Evolutionary conservation across 2,329 filamentous ascomycete species (phyloP).

Genomic region (Beauveria sp.): DNA sequence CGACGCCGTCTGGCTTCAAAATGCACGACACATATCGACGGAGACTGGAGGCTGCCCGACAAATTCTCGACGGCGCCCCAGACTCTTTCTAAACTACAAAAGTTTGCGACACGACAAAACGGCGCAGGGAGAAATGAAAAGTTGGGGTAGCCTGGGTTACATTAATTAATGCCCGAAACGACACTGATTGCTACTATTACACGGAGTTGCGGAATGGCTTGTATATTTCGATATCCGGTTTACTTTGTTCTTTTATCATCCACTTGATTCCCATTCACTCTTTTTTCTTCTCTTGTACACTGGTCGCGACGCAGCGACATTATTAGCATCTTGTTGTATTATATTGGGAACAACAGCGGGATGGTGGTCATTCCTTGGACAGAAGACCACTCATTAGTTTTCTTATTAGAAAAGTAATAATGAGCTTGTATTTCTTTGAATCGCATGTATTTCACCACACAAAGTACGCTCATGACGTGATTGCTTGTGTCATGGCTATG

Average conservation of each 20-base stretch:
- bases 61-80: slow-evolving; percentile 59
- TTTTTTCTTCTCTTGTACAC: slow-evolving; percentile 1
- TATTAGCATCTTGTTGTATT: slow-evolving; percentile 1
- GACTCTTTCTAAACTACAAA: slow-evolving; percentile 10
- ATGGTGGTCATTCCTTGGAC: not conserved
- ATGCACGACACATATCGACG: slow-evolving; percentile 58
- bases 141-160: not conserved
- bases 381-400: not conserved
- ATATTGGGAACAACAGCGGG: slow-evolving; percentile 4
- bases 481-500: too few relatives aligned
- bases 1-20: slow-evolving; percentile 41
- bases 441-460: not conserved
- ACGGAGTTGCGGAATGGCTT: slow-evolving; percentile 4
- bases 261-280: not conserved
- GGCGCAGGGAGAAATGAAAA: slow-evolving; percentile 5
- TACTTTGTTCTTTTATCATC: slow-evolving; percentile 7
- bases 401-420: not conserved
- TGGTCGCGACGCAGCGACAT: not conserved
- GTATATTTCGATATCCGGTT: slow-evolving; percentile 7
- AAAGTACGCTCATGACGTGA: not conserved
- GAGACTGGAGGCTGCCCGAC: slow-evolving; percentile 66
- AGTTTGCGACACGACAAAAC: not conserved
- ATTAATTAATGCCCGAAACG: slow-evolving; percentile 5
- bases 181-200: slow-evolving; percentile 6
- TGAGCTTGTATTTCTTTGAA: not conserved